phyloP scores from a whole-genome alignment of 73 alveolate genomes.

The Paramecium tetraurelia region DNA sequence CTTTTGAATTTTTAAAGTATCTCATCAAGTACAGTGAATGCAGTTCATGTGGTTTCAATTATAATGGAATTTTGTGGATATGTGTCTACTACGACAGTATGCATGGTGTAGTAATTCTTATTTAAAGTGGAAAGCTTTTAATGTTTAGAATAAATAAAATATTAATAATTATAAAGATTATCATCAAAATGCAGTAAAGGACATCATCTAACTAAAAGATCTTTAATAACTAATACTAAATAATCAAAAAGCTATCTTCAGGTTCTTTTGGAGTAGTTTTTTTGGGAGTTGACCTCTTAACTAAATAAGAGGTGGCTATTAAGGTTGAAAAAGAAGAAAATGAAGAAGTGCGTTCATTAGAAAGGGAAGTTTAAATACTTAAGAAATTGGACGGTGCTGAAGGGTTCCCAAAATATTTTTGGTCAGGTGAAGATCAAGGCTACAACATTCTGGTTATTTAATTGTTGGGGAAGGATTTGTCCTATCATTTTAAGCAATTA shows the following conservation, averaged over 20 bases:
- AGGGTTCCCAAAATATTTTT: slow-evolving; percentile 44
- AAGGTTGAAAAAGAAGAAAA: slow-evolving; percentile 63
- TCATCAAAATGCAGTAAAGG: neutral
- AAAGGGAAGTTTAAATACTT: slow-evolving; percentile 55
- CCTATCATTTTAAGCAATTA: slow-evolving; percentile 49
- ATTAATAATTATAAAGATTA: neutral
- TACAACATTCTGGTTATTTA: slow-evolving; percentile 50
- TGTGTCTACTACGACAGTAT: neutral
- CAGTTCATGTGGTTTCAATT: neutral
- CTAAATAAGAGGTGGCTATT: slow-evolving; percentile 58
- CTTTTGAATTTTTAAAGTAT: no score
- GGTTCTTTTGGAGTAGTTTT: slow-evolving; percentile 94
- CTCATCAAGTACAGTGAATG: neutral
- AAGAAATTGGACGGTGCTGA: slow-evolving; percentile 53
- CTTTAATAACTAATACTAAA: slow-evolving; percentile 44
- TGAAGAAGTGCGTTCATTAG: slow-evolving; percentile 58
- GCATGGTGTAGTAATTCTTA: neutral
- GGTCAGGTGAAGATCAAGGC: slow-evolving; percentile 62
- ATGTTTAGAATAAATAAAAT: neutral
- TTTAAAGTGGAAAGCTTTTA: neutral
- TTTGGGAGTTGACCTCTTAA: slow-evolving; percentile 57
- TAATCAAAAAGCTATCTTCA: slow-evolving; percentile 75
- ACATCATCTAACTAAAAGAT: slow-evolving; percentile 16
- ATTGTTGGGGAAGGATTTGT: slow-evolving; percentile 56
- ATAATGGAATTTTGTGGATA: neutral